Conservation (phyloP, 208 protist genomes). For the Trypanosoma platydactyli region DNA sequence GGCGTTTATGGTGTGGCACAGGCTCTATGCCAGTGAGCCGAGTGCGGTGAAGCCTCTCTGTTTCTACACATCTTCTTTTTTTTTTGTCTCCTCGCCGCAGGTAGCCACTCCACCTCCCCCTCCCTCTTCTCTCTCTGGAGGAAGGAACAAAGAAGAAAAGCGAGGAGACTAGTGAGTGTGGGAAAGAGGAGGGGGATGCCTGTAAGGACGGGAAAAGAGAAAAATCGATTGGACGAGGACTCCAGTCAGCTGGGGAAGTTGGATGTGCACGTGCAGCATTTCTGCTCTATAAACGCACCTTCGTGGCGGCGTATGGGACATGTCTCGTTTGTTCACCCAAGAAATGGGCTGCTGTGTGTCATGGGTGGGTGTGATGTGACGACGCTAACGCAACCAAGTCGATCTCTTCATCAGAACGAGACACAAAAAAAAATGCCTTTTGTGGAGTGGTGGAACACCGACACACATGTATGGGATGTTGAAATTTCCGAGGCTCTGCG, state of each 20-base stretch:
- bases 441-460: slow-evolving; percentile 18
- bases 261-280: not conserved
- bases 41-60: no score
- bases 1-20: no score
- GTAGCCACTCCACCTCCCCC: no score
- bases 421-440: slow-evolving; percentile 10
- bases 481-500: not conserved
- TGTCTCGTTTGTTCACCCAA: slow-evolving; percentile 23
- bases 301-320: slow-evolving; percentile 19
- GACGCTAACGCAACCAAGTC: slow-evolving; percentile 1
- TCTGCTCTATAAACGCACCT: slow-evolving; percentile 1
- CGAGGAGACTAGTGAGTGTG: no score
- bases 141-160: no score
- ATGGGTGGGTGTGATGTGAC: slow-evolving; percentile 26
- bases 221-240: not conserved
- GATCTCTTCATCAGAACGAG: not conserved
- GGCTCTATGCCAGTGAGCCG: no score
- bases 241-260: not conserved
- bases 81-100: no score
- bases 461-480: not conserved
- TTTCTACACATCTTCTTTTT: no score
- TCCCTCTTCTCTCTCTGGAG: no score
- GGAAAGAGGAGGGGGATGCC: no score
- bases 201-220: not conserved
- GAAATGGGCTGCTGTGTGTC: slow-evolving; percentile 22